These are phyloP conservation scores for Neurospora terricola DNA, from an alignment of 495 filamentous ascomycete genomes.

Conservation along the genomic window DNA sequence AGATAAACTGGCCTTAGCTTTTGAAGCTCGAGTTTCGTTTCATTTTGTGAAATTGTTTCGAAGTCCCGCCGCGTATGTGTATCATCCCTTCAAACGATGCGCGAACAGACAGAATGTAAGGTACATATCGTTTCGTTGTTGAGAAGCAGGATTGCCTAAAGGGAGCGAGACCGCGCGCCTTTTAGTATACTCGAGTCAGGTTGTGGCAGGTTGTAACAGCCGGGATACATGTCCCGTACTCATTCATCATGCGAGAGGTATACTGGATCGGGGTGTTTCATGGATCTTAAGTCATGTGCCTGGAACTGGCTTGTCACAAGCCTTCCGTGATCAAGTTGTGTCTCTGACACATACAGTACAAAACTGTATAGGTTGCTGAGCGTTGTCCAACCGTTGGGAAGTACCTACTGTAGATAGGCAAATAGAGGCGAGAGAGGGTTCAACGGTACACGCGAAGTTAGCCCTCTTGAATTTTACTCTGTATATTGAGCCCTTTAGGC, in stretches of 20 bases:
- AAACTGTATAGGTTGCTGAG: background rate
- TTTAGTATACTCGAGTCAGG: background rate
- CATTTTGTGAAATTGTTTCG: background rate
- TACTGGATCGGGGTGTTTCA: background rate
- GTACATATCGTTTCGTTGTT: background rate
- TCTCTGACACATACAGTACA: background rate
- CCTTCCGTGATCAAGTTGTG: background rate
- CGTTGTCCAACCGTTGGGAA: background rate
- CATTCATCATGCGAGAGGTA: background rate
- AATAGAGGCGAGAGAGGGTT: background rate
- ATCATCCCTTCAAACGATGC: background rate
- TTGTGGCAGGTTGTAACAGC: background rate
- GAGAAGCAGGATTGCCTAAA: background rate
- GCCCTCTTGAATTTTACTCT: background rate
- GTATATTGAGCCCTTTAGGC: background rate
- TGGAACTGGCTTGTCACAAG: background rate
- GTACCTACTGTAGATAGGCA: background rate
- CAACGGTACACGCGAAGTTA: background rate
- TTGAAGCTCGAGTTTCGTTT: background rate
- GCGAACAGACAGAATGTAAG: background rate
- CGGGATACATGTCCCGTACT: background rate
- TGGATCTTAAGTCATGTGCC: background rate
- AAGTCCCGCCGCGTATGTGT: background rate
- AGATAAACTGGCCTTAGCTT: background rate
- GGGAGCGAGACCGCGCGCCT: background rate